Evolutionary conservation across 768 basidiomycete genomes (phyloP).

Genomic region (Albatrellus ellisii): DNA sequence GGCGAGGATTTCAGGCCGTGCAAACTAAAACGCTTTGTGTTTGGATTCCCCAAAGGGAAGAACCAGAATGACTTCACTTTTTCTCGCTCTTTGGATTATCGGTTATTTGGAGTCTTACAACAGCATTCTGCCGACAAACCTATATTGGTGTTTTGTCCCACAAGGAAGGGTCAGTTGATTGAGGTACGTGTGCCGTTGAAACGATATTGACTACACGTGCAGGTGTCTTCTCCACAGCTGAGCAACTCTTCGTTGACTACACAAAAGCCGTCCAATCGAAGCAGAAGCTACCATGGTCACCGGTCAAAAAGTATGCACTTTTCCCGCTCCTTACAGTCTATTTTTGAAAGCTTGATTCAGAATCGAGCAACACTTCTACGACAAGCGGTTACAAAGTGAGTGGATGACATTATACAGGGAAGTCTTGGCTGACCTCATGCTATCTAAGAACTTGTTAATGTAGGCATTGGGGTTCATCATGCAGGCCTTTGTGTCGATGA

Average conservation of each 20-base stretch:
- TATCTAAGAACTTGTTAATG: conserved; percentile 41
- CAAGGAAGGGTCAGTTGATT: conserved; percentile 57
- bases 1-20: conserved; percentile 90
- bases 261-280: conserved; percentile 36
- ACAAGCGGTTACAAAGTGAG: conserved; percentile 54
- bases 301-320: conserved; percentile 33
- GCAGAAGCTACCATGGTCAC: conserved; percentile 53
- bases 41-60: conserved; percentile 50
- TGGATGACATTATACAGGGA: background rate
- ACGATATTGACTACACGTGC: conserved; percentile 7
- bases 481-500: conserved; percentile 74
- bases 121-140: conserved; percentile 71
- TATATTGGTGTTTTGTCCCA: conserved; percentile 78
- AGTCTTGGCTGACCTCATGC: background rate
- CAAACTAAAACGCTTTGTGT: conserved; percentile 57
- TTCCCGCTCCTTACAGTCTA: background rate
- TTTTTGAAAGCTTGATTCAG: conserved; percentile 24
- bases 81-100: conserved; percentile 53
- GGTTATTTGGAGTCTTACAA: conserved; percentile 60
- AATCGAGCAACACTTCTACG: conserved; percentile 41
- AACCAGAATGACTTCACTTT: conserved; percentile 74
- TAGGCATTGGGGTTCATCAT: conserved; percentile 85
- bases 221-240: conserved; percentile 50
- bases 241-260: conserved; percentile 65
- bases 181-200: background rate